Evolutionary conservation across 2,329 filamentous ascomycete species (phyloP).

Genomic region (Colletotrichum noveboracense): DNA sequence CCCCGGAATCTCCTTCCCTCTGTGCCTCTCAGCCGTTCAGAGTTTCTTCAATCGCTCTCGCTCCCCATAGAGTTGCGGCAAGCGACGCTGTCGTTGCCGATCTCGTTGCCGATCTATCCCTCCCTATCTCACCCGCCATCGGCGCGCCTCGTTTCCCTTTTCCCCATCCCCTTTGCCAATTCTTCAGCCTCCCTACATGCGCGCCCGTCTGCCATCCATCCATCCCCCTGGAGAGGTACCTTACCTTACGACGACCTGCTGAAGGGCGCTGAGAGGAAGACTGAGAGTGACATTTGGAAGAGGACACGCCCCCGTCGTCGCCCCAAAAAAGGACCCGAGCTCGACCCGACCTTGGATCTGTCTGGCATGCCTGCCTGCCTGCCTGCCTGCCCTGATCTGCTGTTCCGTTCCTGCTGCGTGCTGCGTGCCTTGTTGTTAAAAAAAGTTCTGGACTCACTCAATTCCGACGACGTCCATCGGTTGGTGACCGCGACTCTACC

Average conservation of each 20-base stretch:
- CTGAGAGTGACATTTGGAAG: background rate
- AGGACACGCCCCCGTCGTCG: background rate
- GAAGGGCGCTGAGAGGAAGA: background rate
- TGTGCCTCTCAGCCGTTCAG: background rate
- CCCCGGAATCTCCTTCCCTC: background rate
- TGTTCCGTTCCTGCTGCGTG: background rate
- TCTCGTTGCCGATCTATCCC: background rate
- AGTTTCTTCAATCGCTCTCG: background rate
- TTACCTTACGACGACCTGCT: background rate
- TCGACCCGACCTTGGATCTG: background rate
- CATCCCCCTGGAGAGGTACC: background rate
- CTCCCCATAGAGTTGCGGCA: background rate
- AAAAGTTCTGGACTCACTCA: conserved; percentile 7
- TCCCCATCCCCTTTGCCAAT: background rate
- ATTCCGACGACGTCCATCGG: conserved; percentile 11
- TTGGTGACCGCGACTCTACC: background rate
- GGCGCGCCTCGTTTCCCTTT: background rate
- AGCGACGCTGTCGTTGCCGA: background rate
- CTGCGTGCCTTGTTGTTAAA: background rate
- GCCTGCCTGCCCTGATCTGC: background rate
- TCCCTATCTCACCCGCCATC: background rate
- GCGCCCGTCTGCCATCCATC: background rate
- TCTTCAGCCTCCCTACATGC: background rate
- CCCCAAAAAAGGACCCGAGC: background rate
- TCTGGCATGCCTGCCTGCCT: background rate